Percentiles rank a stretch among this genome's conserved stretches.
Evolutionary conservation across 352 stramenopile species (phyloP).

Genomic region (Pythium monospermum): DNA sequence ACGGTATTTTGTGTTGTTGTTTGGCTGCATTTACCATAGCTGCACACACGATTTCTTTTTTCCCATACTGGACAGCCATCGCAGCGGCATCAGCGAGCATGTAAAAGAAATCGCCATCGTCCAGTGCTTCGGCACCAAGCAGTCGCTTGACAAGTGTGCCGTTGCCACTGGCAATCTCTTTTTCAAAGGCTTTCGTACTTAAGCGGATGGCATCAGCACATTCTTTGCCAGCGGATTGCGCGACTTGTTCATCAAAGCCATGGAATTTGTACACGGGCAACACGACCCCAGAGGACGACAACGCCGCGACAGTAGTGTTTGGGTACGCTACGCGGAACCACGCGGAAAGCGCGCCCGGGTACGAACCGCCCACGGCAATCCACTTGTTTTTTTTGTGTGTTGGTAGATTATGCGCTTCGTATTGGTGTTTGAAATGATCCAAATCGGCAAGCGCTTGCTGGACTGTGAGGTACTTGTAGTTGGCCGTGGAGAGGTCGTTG

Average conservation of each 20-base stretch:
- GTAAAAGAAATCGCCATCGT: constrained; percentile 84
- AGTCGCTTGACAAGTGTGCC: constrained; percentile 53
- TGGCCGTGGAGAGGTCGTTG: constrained; percentile 57
- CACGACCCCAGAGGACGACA: constrained; percentile 79
- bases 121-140: constrained; percentile 53
- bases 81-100: constrained; percentile 85
- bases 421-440: constrained; percentile 76
- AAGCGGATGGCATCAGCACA: constrained; percentile 61
- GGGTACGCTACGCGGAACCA: constrained; percentile 84
- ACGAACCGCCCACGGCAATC: constrained; percentile 79
- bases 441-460: constrained; percentile 83
- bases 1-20: constrained; percentile 38
- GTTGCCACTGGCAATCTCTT: constrained; percentile 42
- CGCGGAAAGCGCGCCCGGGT: constrained; percentile 70
- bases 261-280: constrained; percentile 76
- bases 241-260: constrained; percentile 79
- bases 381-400: constrained; percentile 36
- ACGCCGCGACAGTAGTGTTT: constrained; percentile 60
- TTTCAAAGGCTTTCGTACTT: constrained; percentile 65
- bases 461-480: constrained; percentile 77
- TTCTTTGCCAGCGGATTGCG: constrained; percentile 39
- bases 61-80: constrained; percentile 87
- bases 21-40: constrained; percentile 49
- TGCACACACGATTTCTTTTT: constrained; percentile 74
- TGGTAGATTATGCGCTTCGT: constrained; percentile 34